Base-by-base conservation (phyloP, 805 yeast genomes). In the Zygosaccharomyces siamensis region DNA sequence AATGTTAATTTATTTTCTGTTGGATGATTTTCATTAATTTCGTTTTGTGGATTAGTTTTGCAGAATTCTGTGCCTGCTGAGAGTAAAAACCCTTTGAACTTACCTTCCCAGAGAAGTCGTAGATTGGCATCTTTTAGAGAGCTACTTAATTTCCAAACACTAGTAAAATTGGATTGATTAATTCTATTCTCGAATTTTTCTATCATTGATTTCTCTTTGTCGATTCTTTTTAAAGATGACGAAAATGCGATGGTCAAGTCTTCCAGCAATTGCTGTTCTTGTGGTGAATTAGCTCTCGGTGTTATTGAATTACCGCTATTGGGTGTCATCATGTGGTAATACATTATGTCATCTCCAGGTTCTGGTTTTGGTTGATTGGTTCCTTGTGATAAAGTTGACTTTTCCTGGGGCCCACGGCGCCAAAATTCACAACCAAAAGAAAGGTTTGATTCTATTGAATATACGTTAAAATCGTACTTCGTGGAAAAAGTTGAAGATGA, bases 351-450 rank as follows among this genome's bases (percentile, higher is more conserved):
- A 20, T 54, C 21, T 33, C 8, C 16, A 33, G 37, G 21, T 33
- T 16, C 20, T 5, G 37, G 11, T 39, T 37, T 46, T 49, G 20
- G 33, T 40, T 32, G 27, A 45, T 44, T 49, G 43, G 51, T 45
- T 49, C 37, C 37, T 49, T 48, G 31, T n/a, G 16, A 16, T 24
- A 20, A 21, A 28, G 21, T 1, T 14, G 20, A 14, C 5, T 10
- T 33, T 14, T 41, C 16, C 7, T 30, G 24, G 23, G 56, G 59
- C 32, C 71, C 68, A 30, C 72, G 71, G 50, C 80, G 79, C 84
- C 92, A 88, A 20, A 90, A 64, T 58, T 90, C 97, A 58, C 87
- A 81, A 2, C 99, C 99, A 24, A 93, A 67, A 0, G 92, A 81
- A 43, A 93, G 69, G 62, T 92, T 87, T 46, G 96, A 86, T 55